Evolutionary conservation across 805 yeast genomes (phyloP).

Genomic region (Hanseniaspora clermontiae): DNA sequence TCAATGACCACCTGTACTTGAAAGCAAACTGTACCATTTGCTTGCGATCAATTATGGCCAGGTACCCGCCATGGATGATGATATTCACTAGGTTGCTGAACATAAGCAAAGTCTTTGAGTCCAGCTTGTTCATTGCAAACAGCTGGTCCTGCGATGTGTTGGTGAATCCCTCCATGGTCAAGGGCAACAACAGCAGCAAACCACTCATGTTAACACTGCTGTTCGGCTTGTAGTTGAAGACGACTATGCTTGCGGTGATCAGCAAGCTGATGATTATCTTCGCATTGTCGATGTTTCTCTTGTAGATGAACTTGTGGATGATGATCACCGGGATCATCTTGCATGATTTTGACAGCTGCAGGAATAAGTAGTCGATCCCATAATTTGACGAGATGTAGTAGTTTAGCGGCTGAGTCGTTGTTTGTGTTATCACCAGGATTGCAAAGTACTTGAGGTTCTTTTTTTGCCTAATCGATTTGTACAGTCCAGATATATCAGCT

Average conservation of each 20-base stretch:
- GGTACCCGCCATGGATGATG: conserved; percentile 39
- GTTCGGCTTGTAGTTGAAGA: conserved; percentile 42
- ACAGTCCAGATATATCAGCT: conserved; percentile 20
- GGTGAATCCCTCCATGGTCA: conserved; percentile 39
- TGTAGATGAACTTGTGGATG: conserved; percentile 60
- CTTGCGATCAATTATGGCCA: conserved; percentile 22
- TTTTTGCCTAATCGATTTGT: conserved; percentile 28
- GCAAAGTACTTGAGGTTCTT: conserved; percentile 31
- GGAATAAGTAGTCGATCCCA: conserved; percentile 69
- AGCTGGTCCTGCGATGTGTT: conserved; percentile 37
- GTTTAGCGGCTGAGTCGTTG: conserved; percentile 65
- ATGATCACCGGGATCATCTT: conserved; percentile 89
- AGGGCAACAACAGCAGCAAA: neutral
- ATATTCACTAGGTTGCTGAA: conserved; percentile 40
- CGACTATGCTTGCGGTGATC: conserved; percentile 73
- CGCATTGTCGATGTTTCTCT: conserved; percentile 55
- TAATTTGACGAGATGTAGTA: conserved; percentile 75
- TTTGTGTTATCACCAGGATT: conserved; percentile 28
- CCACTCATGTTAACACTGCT: conserved; percentile 14
- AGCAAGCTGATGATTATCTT: conserved; percentile 64
- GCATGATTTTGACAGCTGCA: conserved; percentile 80
- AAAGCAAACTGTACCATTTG: conserved; percentile 28
- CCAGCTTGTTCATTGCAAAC: conserved; percentile 1
- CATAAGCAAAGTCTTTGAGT: conserved; percentile 44
- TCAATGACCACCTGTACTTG: conserved; percentile 35